A percentile compares a stretch with the other conserved stretches of the same genome.
Conservation (phyloP, 345 rosid species). For the Camelina hispida region DNA sequence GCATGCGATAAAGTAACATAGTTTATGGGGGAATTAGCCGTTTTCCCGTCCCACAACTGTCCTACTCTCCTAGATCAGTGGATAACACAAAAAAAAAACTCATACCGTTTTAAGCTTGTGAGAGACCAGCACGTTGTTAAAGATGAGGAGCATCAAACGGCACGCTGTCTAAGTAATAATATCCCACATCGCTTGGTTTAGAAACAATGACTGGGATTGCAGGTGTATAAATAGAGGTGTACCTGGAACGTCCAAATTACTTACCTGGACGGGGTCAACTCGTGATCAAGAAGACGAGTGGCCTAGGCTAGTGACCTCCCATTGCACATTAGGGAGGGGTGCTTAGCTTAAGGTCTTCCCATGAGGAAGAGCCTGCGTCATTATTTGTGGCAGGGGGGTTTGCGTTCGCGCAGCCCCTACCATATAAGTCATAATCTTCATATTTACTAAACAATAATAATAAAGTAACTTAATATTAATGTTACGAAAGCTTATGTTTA, state of each 20-base stretch:
- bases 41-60: too few relatives aligned
- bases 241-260: neutral
- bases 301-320: conserved; percentile 19
- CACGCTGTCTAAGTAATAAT: neutral
- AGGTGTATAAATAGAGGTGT: neutral
- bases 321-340: conserved; percentile 1
- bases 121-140: neutral
- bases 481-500: too few relatives aligned
- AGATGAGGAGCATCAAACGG: neutral
- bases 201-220: neutral
- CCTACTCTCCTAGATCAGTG: neutral
- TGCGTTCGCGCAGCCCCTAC: conserved; percentile 20
- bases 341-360: conserved; percentile 22
- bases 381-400: conserved; percentile 21
- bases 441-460: too few relatives aligned
- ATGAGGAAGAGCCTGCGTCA: conserved; percentile 16
- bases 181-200: neutral
- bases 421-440: neutral
- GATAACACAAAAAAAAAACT: neutral
- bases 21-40: too few relatives aligned
- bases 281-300: conserved; percentile 16
- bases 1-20: too few relatives aligned
- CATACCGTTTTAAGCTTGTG: neutral
- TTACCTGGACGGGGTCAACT: conserved; percentile 23
- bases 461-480: too few relatives aligned